Base-by-base conservation (phyloP, 1,284 basidiomycete genomes). In the Stygiomarasmius scandens region DNA sequence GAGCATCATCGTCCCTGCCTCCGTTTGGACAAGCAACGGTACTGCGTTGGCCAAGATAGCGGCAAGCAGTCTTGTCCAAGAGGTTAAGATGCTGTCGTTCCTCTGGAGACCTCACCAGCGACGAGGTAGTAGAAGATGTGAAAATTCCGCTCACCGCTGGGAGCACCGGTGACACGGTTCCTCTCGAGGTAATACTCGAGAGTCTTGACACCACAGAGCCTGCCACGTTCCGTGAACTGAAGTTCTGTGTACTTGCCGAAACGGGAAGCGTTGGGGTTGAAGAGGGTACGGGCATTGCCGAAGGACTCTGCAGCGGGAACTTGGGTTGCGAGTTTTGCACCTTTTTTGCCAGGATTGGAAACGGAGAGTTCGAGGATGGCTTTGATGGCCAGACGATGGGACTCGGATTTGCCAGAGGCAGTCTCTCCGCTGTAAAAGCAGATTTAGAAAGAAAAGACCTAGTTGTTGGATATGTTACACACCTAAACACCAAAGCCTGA, bases 81-180 rank as follows among this genome's bases (percentile, higher is more conserved):
- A 98, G 83, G 61, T 90, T 89, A 54, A 98, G 84, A 70, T 96
- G 92, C 44, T 89, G 83, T 38, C 92, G 79, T 71, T 98, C 96
- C 66, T 98, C 96, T 0, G 83, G 71, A 0, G 90, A 85, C 1
- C n/a, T 95, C 93, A 44, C 96, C 96, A 1, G 93, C 89, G 55
- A 95, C 85, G 66, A 98, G 85, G 73, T 97, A 96, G 73, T 98
- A 96, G 74, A 98, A 96, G 49, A 96, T 92, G 72, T 98, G 95
- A 73, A 98, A 98, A 66, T 96, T 98, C 22, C 95, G 86, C 72
- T 97, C 94, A 54, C 93, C 93, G 0, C 84, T 89, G 2, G 89
- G 89, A 0, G 89, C 85, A 44, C 86, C 85, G 3, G 90, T 82
- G 19, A 96, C 92, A 16, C 93, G 85, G 58, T 88, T 90, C 47